These are phyloP conservation scores for Basipetospora chlamydospora DNA, from an alignment of 2,329 filamentous ascomycete genomes.

Conservation along the genomic window DNA sequence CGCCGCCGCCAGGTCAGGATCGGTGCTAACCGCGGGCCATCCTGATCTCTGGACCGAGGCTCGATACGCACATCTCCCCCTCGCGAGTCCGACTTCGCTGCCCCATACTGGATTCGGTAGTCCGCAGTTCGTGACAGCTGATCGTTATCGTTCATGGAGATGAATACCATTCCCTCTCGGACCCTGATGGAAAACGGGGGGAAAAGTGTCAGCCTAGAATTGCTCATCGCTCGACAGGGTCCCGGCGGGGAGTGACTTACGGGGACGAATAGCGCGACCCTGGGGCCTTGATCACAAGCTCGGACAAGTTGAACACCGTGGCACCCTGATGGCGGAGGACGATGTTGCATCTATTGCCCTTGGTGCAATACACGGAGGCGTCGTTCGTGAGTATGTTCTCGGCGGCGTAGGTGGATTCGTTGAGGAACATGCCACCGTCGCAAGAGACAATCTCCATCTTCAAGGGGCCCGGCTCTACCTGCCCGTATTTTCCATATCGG, in stretches of 20 bases:
- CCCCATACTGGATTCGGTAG: constrained; percentile 57
- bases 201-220: neutral
- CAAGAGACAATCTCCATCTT: constrained; percentile 83
- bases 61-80: no score
- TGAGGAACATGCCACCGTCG: constrained; percentile 61
- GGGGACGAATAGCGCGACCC: constrained; percentile 69
- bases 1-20: constrained; percentile 1
- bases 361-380: constrained; percentile 76
- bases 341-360: constrained; percentile 76
- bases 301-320: constrained; percentile 69
- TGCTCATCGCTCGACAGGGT: no score
- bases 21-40: no score
- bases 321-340: constrained; percentile 68
- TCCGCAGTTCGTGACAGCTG: constrained; percentile 56
- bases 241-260: constrained; percentile 38
- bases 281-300: constrained; percentile 78
- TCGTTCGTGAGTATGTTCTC: constrained; percentile 79
- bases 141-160: constrained; percentile 73
- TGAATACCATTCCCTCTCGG: constrained; percentile 82
- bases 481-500: constrained; percentile 74
- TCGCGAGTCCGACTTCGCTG: constrained; percentile 10
- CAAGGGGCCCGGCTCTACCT: constrained; percentile 68
- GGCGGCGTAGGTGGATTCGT: constrained; percentile 48
- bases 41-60: no score
- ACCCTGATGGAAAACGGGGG: constrained; percentile 39